Evolutionary conservation across 768 basidiomycete species (phyloP).

Genomic region (Phlebiopsis gigantea): DNA sequence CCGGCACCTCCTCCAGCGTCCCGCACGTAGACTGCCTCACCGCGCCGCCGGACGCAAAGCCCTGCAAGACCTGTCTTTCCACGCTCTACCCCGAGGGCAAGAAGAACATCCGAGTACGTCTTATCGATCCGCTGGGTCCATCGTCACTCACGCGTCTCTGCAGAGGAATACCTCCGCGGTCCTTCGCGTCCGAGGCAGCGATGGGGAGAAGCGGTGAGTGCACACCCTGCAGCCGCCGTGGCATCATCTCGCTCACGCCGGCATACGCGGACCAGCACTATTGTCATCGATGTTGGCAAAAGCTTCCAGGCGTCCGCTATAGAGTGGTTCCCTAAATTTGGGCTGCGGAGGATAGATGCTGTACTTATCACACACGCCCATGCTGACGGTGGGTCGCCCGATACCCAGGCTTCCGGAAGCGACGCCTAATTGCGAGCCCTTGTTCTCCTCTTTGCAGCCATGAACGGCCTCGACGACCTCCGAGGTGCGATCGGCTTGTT

Average conservation of each 20-base stretch:
- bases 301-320: constrained; percentile 60
- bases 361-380: constrained; percentile 86
- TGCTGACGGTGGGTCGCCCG: constrained; percentile 53
- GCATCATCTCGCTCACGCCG: background rate
- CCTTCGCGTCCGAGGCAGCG: constrained; percentile 40
- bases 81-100: constrained; percentile 65
- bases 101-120: constrained; percentile 61
- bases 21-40: constrained; percentile 76
- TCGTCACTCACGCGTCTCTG: background rate
- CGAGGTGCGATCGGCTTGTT: constrained; percentile 47
- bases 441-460: constrained; percentile 39
- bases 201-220: constrained; percentile 45
- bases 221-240: background rate
- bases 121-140: background rate
- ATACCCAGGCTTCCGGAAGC: background rate
- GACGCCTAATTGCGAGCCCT: background rate
- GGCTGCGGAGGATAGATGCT: constrained; percentile 64
- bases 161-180: constrained; percentile 73
- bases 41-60: constrained; percentile 42
- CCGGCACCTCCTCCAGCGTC: constrained; percentile 71
- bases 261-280: constrained; percentile 44
- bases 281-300: constrained; percentile 84
- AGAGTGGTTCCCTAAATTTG: constrained; percentile 67
- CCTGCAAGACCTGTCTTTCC: constrained; percentile 64
- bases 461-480: constrained; percentile 88